A percentile compares a stretch with the other conserved stretches of the same genome.
phyloP scores from a whole-genome alignment of 2,329 filamentous ascomycete genomes.

The Ophiocordyceps australis region DNA sequence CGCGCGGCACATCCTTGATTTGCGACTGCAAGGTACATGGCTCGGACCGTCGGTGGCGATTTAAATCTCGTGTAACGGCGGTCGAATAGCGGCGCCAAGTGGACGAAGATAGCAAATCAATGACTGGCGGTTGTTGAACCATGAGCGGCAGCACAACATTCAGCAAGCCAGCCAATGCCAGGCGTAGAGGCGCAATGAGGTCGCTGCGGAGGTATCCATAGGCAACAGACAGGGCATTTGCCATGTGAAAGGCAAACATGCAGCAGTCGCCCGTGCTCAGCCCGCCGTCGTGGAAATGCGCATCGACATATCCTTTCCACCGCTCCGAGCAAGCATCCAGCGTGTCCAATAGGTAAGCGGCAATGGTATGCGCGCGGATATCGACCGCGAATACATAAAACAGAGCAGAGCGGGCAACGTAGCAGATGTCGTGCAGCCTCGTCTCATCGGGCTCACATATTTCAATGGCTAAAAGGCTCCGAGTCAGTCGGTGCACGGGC shows the following conservation, averaged over 20 bases:
- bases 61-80: constrained; percentile 9
- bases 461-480: constrained; percentile 11
- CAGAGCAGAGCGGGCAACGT: constrained; percentile 14
- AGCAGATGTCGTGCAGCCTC: constrained; percentile 8
- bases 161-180: constrained; percentile 12
- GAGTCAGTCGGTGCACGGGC: too few species aligned
- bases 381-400: constrained; percentile 12
- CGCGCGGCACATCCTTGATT: constrained; percentile 5
- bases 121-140: constrained; percentile 7
- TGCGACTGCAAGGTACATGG: too few species aligned
- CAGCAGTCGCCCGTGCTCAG: constrained; percentile 6
- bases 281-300: constrained; percentile 3
- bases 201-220: constrained; percentile 6
- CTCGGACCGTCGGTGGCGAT: constrained; percentile 7
- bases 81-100: constrained; percentile 8
- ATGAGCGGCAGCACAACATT: constrained; percentile 8
- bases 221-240: constrained; percentile 11
- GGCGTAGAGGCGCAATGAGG: constrained; percentile 12
- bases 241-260: constrained; percentile 9
- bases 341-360: constrained; percentile 8
- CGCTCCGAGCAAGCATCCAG: constrained; percentile 9
- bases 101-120: constrained; percentile 7
- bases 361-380: constrained; percentile 11
- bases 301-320: constrained; percentile 6
- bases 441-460: constrained; percentile 9